Evolutionary conservation across 257 asterid genomes (phyloP), one percentile per base, ranked within the genome.

Genomic region (Linderniella brevidens): DNA sequence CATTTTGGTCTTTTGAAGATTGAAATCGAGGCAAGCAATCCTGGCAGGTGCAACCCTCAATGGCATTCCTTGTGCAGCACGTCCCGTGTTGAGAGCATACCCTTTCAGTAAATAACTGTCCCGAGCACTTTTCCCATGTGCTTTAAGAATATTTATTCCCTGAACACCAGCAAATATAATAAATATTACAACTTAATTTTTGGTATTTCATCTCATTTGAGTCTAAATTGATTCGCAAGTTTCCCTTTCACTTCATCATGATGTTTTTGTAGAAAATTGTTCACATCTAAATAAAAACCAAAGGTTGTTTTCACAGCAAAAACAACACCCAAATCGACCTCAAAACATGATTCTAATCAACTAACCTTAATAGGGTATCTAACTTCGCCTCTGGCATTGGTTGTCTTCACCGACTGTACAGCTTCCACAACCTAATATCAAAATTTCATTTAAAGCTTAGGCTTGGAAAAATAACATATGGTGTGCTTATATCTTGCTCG

Each of bases 31-130:
- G 62, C 87, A 80, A 55, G 93, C 93, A 58, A 80, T 71, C 54
- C 56, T 70, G 13, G 93, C 93, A 42, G 83, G 87, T 14, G 81
- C 51, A 59, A 77, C 79, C 57, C 77, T 68, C 70, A 69, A 40
- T 17, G 87, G 93, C 93, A 80, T 80, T 54, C 93, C 87, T 53
- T 77, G 93, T 45, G 87, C 81, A 14, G 87, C 87, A 51, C 87
- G 83, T 15, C 87, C 93, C 9, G 87, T 80, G 58, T 80, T 74
- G 50, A 80, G 64, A 49, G 93, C 93, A 65, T 80, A 80, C 12
- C 93, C 93, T 61, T 77, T 80, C 50, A 80, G 63, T 49, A 80
- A 56, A 51, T 68, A 76, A 67, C 92, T 80, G 18, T 77, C 93
- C 57, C 69, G 71, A 19, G 81, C 87, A 69, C 87, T 77, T 74